Evolutionary conservation across 202 grass and related monocot genomes (phyloP).

Genomic region (Zoysia matrella): DNA sequence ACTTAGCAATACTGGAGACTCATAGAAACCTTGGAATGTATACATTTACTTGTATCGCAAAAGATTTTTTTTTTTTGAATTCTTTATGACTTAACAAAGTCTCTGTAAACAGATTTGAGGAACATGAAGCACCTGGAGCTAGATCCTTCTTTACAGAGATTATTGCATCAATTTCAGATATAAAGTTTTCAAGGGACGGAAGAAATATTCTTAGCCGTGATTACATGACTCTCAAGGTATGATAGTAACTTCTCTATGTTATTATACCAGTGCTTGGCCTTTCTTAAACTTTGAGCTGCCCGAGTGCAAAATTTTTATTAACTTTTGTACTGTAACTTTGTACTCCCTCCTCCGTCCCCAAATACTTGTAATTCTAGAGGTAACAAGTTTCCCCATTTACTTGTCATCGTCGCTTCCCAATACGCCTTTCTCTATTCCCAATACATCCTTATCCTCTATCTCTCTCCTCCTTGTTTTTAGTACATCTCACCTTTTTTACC

Average conservation of each 20-base stretch:
- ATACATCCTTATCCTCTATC: too few relatives aligned
- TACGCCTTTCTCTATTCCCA: too few relatives aligned
- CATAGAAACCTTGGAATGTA: not conserved
- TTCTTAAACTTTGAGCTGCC: not conserved
- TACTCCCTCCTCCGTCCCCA: too few relatives aligned
- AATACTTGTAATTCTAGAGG: too few relatives aligned
- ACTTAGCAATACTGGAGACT: not conserved
- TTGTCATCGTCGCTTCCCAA: too few relatives aligned
- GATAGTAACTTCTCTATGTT: constrained; percentile 9
- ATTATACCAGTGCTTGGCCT: constrained; percentile 16
- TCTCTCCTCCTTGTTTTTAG: too few relatives aligned
- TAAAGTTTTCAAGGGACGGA: constrained; percentile 85
- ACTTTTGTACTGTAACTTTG: not conserved
- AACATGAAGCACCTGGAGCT: constrained; percentile 79
- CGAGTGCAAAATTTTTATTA: not conserved
- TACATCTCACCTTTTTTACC: too few relatives aligned
- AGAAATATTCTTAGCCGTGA: constrained; percentile 93
- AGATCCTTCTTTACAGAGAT: constrained; percentile 97
- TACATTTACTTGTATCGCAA: constrained; percentile 30
- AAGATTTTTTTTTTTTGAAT: not conserved
- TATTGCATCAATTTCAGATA: constrained; percentile 90
- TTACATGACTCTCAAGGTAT: constrained; percentile 98
- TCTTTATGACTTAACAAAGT: constrained; percentile 42
- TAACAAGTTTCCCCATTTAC: too few relatives aligned
- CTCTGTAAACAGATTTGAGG: constrained; percentile 75